Conservation (phyloP, 768 basidiomycete genomes). For the Boletus rufocinnamomeus region DNA sequence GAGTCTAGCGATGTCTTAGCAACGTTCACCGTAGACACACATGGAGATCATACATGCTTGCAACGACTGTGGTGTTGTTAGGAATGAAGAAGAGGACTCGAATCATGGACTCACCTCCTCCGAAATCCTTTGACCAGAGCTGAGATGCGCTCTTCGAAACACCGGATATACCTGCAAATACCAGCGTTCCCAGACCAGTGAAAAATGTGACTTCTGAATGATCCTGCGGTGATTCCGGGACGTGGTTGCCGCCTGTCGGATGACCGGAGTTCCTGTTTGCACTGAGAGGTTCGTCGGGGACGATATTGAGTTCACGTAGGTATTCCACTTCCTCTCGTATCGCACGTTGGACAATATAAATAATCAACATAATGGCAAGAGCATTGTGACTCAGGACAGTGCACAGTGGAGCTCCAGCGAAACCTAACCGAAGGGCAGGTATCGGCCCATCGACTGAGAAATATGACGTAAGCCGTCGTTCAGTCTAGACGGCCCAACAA, state of each 20-base stretch:
- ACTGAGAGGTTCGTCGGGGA: slow-evolving; percentile 11
- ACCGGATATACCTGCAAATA: slow-evolving; percentile 22
- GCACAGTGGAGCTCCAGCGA: slow-evolving; percentile 30
- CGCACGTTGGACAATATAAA: slow-evolving; percentile 26
- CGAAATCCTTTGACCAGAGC: slow-evolving; percentile 33
- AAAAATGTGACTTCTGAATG: slow-evolving; percentile 10
- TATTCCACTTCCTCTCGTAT: slow-evolving; percentile 22
- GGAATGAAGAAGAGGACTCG: not conserved
- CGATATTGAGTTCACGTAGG: slow-evolving; percentile 11
- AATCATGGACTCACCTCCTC: slow-evolving; percentile 21
- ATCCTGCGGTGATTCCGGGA: not conserved
- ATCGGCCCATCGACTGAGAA: slow-evolving; percentile 28
- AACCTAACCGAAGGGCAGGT: slow-evolving; percentile 28
- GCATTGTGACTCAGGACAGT: slow-evolving; percentile 30
- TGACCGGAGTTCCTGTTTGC: not conserved
- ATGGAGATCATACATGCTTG: slow-evolving; percentile 24
- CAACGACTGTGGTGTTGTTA: slow-evolving; percentile 18
- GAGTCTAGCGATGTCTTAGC: slow-evolving; percentile 16
- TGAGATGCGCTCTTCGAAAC: slow-evolving; percentile 29
- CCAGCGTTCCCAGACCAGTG: slow-evolving; percentile 17
- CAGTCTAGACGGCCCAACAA: not conserved
- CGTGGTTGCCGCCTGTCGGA: not conserved
- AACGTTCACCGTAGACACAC: not conserved
- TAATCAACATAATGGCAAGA: slow-evolving; percentile 21
- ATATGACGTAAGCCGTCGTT: not conserved